Conservation (phyloP, 1,139 yeast species). For the Taphrina wiesneri region DNA sequence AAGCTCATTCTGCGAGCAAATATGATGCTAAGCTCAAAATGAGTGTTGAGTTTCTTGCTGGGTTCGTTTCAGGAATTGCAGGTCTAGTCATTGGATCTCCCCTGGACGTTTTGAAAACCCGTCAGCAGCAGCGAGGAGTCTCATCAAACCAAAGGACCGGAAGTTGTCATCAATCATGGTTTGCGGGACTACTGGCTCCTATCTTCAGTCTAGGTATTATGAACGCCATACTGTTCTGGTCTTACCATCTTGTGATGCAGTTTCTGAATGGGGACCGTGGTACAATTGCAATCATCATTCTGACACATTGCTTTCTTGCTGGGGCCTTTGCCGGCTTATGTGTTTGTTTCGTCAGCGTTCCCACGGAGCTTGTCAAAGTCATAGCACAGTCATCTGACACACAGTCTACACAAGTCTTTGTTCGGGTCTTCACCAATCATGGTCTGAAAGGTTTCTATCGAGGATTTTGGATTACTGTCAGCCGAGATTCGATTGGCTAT, state of each 20-base stretch:
- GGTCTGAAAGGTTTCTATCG: slow-evolving; percentile 39
- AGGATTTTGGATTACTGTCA: slow-evolving; percentile 39
- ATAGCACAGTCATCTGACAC: slow-evolving; percentile 37
- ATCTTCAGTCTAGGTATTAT: slow-evolving; percentile 40
- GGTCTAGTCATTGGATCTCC: slow-evolving; percentile 42
- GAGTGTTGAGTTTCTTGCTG: slow-evolving; percentile 37
- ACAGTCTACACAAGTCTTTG: slow-evolving; percentile 34
- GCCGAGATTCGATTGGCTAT: slow-evolving; percentile 41
- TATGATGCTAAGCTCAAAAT: neutral
- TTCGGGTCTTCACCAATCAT: slow-evolving; percentile 30
- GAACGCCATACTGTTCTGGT: slow-evolving; percentile 36
- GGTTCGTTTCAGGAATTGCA: slow-evolving; percentile 41
- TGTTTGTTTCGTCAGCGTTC: slow-evolving; percentile 39
- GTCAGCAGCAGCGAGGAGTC: slow-evolving; percentile 33
- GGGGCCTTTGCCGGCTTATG: slow-evolving; percentile 40
- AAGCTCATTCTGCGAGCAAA: no score
- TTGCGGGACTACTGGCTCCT: slow-evolving; percentile 41
- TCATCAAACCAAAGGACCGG: neutral
- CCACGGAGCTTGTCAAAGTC: slow-evolving; percentile 40
- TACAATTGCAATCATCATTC: neutral
- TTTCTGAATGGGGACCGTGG: neutral
- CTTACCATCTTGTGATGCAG: neutral
- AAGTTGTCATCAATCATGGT: neutral
- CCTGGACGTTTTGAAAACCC: slow-evolving; percentile 41
- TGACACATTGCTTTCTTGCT: slow-evolving; percentile 26